Conservation (phyloP, 371 early-diverging fungal species). For the Lichtheimia ramosa region DNA sequence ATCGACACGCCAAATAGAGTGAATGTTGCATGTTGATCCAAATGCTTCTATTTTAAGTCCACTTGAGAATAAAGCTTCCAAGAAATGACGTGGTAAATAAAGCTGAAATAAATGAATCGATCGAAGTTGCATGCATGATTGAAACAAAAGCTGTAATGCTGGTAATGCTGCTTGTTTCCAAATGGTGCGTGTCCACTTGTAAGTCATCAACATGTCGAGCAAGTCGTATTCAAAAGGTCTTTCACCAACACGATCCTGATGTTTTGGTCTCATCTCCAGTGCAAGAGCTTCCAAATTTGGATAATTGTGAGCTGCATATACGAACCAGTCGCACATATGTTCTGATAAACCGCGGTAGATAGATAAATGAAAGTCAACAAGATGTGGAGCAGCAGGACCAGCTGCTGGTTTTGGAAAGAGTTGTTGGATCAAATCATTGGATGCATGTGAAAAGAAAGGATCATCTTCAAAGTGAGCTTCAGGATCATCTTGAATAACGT, state of each 20-base stretch:
- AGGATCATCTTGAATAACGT: neutral
- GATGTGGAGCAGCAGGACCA: neutral
- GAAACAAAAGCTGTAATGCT: neutral
- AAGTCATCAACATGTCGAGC: conserved; percentile 8
- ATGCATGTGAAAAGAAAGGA: no score
- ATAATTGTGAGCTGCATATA: conserved; percentile 12
- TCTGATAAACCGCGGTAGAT: conserved; percentile 8
- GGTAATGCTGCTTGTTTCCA: conserved; percentile 5
- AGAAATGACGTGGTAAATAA: neutral
- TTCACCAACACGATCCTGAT: conserved; percentile 5
- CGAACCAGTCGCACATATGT: conserved; percentile 14
- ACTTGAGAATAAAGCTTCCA: neutral
- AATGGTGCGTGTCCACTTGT: neutral
- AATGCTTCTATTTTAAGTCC: neutral
- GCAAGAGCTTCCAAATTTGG: neutral
- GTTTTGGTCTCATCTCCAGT: conserved; percentile 3
- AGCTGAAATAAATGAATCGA: conserved; percentile 3
- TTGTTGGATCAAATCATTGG: neutral
- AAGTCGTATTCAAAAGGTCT: conserved; percentile 6
- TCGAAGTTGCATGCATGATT: neutral
- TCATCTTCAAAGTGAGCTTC: neutral
- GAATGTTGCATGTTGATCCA: conserved; percentile 5
- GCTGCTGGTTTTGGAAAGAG: neutral
- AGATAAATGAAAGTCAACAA: conserved; percentile 1
- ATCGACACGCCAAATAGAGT: neutral